A percentile compares a stretch with the other conserved stretches of the same genome.
Evolutionary conservation across 176 grass and related monocot genomes (phyloP).

Genomic region (Bolboschoenus planiculmis): DNA sequence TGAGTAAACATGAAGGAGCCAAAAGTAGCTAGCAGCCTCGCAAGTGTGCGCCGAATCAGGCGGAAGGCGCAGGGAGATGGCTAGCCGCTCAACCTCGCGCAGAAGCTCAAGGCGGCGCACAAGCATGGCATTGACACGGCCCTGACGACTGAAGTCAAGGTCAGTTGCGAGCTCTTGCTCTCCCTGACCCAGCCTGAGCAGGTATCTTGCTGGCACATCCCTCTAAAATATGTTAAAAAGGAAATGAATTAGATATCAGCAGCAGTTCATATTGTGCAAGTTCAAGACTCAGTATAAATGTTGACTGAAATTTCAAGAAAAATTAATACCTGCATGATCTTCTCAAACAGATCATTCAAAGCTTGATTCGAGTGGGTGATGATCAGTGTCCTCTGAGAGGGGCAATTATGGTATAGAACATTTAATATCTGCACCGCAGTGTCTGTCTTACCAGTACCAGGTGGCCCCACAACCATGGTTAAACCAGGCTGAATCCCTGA

Average conservation of each 20-base stretch:
- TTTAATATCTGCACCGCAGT: slow-evolving; percentile 99
- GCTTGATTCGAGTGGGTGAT: slow-evolving; percentile 99
- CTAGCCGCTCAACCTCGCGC: slow-evolving; percentile 82
- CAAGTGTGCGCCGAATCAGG: slow-evolving; percentile 92
- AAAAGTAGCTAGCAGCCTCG: slow-evolving; percentile 95
- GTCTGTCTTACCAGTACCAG: slow-evolving; percentile 98
- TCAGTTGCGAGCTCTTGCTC: slow-evolving; percentile 98
- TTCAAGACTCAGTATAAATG: background rate
- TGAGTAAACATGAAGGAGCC: slow-evolving; percentile 91
- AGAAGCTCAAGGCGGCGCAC: slow-evolving; percentile 73
- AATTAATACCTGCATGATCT: slow-evolving; percentile 91
- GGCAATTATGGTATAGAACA: slow-evolving; percentile 98
- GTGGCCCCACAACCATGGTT: slow-evolving; percentile 98
- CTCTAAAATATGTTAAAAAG: slow-evolving; percentile 41
- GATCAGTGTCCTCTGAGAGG: slow-evolving; percentile 95
- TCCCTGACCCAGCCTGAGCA: slow-evolving; percentile 94
- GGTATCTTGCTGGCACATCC: slow-evolving; percentile 96
- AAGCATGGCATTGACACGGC: slow-evolving; percentile 95
- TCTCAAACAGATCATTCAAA: slow-evolving; percentile 97
- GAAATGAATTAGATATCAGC: background rate
- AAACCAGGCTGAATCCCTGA: slow-evolving; percentile 93
- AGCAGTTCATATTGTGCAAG: slow-evolving; percentile 1
- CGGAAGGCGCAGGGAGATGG: slow-evolving; percentile 68
- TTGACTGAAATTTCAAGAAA: background rate
- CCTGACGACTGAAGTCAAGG: slow-evolving; percentile 99